Evolutionary conservation across 257 asterid genomes (phyloP), one percentile per base, ranked within the genome.

Genomic region (Scutellaria minor): DNA sequence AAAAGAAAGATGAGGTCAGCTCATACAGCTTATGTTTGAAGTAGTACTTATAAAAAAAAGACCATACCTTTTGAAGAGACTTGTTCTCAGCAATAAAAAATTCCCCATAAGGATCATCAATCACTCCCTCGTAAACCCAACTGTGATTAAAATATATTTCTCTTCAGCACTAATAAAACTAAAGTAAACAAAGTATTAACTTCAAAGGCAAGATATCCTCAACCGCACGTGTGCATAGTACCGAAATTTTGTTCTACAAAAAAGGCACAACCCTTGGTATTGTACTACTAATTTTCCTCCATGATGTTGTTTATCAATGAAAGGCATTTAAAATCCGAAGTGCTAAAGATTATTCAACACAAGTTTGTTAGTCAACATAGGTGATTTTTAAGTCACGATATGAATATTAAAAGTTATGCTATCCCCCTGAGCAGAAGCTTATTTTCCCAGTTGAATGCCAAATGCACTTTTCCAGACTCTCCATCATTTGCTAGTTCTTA

Each of bases 71-170:
- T 77, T 85, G 89, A 77, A 95, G 96, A 70, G 95, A 88, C 86
- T 90, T 91, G 82, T 91, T 95, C 87, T 95, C 99, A 64, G 96
- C 89, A 79, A 95, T 95, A 77, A 95, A 95, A 83, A 95, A 95
- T 87, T 95, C 99, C 13, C 95, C 89, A 50, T 89, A 92, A 22
- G 99, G 97, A 79, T 95, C 99, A 71, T 90, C 97, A 73, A 92
- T 95, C 75, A 91, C 93, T 58, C 99, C 99, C 81, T 95, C 99
- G 61, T 95, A 90, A 40, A 95, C 91, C 99, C 99, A 95, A 89
- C 99, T 95, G 80, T 77, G 76, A 69, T 81, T 56, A 31, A 66
- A 68, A 74, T n/a, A 39, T 15, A 42, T 5, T 20, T 54, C 45
- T 54, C 59, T 41, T 85, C 57, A 78, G 80, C 40, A 53, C 59